Conservation (phyloP, 2,329 filamentous ascomycete species). For the Penicillium sp. region DNA sequence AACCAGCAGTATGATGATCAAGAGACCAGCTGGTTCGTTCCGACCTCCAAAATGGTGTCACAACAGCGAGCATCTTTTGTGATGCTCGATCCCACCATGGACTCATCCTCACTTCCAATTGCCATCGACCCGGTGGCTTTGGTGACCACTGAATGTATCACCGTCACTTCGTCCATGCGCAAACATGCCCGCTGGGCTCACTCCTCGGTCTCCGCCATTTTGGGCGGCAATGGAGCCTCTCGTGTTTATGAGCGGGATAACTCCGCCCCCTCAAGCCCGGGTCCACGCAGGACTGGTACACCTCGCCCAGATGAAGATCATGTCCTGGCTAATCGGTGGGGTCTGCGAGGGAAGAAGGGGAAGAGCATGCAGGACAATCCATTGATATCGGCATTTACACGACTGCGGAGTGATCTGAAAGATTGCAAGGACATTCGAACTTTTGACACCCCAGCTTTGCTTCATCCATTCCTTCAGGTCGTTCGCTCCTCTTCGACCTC, state of each 20-base stretch:
- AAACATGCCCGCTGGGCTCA: conserved; percentile 96
- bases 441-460: conserved; percentile 84
- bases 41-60: conserved; percentile 20
- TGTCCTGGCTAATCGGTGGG: conserved; percentile 78
- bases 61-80: conserved; percentile 22
- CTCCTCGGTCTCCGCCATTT: conserved; percentile 91
- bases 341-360: conserved; percentile 87
- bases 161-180: conserved; percentile 95
- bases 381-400: conserved; percentile 89
- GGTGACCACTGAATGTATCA: conserved; percentile 98
- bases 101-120: conserved; percentile 58
- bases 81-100: conserved; percentile 30
- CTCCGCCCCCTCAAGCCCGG: conserved; percentile 39
- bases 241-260: conserved; percentile 46
- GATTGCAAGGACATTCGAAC: conserved; percentile 82
- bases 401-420: conserved; percentile 81
- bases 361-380: conserved; percentile 98
- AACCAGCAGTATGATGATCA: conserved; percentile 21
- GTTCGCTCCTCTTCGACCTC: conserved; percentile 95
- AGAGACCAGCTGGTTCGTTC: conserved; percentile 30
- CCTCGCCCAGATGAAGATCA: conserved; percentile 39
- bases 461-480: conserved; percentile 93
- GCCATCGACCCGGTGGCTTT: conserved; percentile 87
- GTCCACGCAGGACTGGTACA: conserved; percentile 27
- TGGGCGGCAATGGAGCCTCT: conserved; percentile 64